Evolutionary conservation across 257 asterid genomes (phyloP), one percentile per base, ranked within the genome.

Genomic region (Paraleonurus japonicus): DNA sequence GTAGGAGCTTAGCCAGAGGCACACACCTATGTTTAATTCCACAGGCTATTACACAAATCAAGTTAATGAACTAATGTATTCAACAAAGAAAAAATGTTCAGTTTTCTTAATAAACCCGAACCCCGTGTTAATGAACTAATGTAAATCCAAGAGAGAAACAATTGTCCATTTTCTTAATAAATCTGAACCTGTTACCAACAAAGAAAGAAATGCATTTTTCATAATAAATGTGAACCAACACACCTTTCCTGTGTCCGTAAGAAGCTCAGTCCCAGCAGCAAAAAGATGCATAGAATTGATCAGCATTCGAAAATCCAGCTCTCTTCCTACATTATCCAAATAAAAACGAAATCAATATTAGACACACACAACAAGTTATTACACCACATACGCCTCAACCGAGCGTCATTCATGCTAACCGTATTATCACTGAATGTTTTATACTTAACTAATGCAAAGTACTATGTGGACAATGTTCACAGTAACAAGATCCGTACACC

Each of bases 181-280:
- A 32, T 13, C 13, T 3, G 11, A 69, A 16, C 2, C 2, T 81
- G 79, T 91, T 35, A 8, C 61, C 24, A 1, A 23, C 26, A 26
- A 9, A 4, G 2, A 51, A 19, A 1, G 43, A 5, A 13, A n/a
- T 47, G 54, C 2, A 9, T 33, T 22, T 12, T 67, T 15, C 43
- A 28, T 37, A 30, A 63, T 28, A 55, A 62, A 30, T 13, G 12
- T 3, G 7, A 69, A 20, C 3, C 1, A 47, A 69, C 82, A 11
- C 51, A 95, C 99, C 96, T 89, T 92, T 19, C 87, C 80, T 16
- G 95, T 81, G 79, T 91, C 98, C 4, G 90, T 82, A 23, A 95
- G 88, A 76, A 95, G 92, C 83, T 89, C 98, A 5, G 96, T 89
- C 51, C 99, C 99, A 81, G 96, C 95, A 19, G 99, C 96, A 78